Evolutionary conservation across 805 yeast species (phyloP).

Genomic region (Metschnikowia kunwiensis): DNA sequence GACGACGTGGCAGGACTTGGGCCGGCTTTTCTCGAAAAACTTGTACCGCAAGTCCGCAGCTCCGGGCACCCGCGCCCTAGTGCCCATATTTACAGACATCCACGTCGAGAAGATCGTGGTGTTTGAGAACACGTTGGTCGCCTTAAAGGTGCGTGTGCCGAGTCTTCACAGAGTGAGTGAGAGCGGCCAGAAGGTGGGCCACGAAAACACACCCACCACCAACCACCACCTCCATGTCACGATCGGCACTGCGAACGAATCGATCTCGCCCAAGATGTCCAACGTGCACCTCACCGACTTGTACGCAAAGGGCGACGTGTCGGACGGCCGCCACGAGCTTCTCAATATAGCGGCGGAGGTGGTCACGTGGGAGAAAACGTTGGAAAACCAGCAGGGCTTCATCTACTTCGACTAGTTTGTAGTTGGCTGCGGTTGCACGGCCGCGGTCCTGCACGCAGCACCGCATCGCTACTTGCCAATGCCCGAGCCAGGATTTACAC

Average conservation of each 20-base stretch:
- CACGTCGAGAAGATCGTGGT: slow-evolving; percentile 45
- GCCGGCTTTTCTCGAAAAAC: slow-evolving; percentile 7
- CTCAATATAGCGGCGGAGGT: slow-evolving; percentile 7
- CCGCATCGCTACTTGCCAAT: no score
- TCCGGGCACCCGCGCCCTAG: slow-evolving; percentile 10
- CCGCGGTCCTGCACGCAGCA: slow-evolving; percentile 4
- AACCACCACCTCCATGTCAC: slow-evolving; percentile 59
- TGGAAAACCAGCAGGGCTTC: slow-evolving; percentile 11
- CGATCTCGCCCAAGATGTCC: slow-evolving; percentile 15
- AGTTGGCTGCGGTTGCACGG: no score
- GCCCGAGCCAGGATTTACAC: no score
- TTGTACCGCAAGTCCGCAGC: slow-evolving; percentile 29
- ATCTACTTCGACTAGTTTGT: slow-evolving; percentile 7
- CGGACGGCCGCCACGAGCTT: slow-evolving; percentile 10
- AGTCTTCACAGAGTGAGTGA: slow-evolving; percentile 15
- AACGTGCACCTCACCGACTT: slow-evolving; percentile 13
- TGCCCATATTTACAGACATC: slow-evolving; percentile 35
- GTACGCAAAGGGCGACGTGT: slow-evolving; percentile 1
- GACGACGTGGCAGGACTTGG: slow-evolving; percentile 13
- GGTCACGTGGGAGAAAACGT: slow-evolving; percentile 5
- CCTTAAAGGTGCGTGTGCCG: slow-evolving; percentile 45
- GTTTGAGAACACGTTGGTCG: slow-evolving; percentile 46
- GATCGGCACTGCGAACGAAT: slow-evolving; percentile 47
- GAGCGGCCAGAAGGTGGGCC: slow-evolving; percentile 9
- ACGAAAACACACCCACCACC: slow-evolving; percentile 35